Base-by-base conservation (phyloP, 2,329 filamentous ascomycete species). In the Mycosphaerelloides madeirae region DNA sequence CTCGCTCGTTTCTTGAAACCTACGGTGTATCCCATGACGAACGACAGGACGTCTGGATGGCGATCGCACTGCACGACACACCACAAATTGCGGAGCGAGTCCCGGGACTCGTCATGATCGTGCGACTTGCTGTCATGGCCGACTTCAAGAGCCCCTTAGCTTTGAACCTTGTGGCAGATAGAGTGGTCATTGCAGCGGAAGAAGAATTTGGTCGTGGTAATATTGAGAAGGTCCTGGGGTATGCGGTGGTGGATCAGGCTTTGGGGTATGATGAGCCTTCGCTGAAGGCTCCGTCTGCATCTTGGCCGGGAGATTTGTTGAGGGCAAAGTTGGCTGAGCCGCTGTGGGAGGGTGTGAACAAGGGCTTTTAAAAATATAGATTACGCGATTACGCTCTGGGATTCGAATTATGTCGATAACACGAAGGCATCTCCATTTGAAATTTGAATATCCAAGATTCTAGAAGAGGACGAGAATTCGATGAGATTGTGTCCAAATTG, bases 21-120 rank as follows among this genome's bases (percentile, higher is more conserved):
- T 55, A 60, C 20, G 50, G 49, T 8, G 38, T 64, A 2, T 42
- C 44, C 11, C 49, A 57, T 4, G 43, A 55, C 2, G 62, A 68
- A 19, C 54, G 53, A 11, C 65, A 68, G 25, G 59, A 68, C n/a
- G 66, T 71, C 14, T 73, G 70, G 70, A 64, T 61, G 6, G 69
- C 70, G 0, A 72, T 74, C 39, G 68, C 70, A 0, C 50, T 70
- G 25, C 70, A 74, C 44, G 72, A 67, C 1, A 66, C 61, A n/a
- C 65, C 67, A 2, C 64, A 65, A 0, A 69, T 74, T 38, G 69
- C 68, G n/a, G 68, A 73, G 51, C 57, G 68, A 1, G 72, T 73
- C 31, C 56, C 60, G 22, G 56, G 65, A 13, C 53, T 73, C 31
- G 56, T 67, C 5, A 52, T 61, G 13, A 44, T 71, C 3, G 61